Percentiles rank a stretch among this genome's conserved stretches.
Evolutionary conservation across 2,329 filamentous ascomycete species (phyloP).

Genomic region (Xylaria multiplex): DNA sequence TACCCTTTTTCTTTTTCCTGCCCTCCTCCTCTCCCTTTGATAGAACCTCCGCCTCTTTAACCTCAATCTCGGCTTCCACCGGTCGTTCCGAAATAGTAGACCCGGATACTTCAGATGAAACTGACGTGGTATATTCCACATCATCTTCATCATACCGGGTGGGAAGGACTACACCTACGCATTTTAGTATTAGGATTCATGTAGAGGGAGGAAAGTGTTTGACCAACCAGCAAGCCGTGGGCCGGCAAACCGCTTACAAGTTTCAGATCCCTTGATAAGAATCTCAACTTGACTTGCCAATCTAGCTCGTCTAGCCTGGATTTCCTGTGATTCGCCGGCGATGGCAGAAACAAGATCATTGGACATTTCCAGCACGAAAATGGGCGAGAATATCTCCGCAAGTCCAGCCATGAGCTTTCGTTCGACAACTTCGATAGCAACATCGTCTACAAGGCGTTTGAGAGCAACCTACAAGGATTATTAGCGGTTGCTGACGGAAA

Average conservation of each 20-base stretch:
- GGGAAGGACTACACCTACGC: not conserved
- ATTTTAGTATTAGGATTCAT: not conserved
- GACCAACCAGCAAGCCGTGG: constrained; percentile 19
- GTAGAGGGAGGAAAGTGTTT: not conserved
- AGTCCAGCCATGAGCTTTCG: constrained; percentile 51
- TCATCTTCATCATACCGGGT: not conserved
- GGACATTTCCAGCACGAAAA: constrained; percentile 33
- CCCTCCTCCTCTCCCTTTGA: too few species aligned
- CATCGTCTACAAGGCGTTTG: constrained; percentile 56
- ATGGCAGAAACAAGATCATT: constrained; percentile 20
- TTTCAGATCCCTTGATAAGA: constrained; percentile 26
- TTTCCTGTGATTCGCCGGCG: constrained; percentile 23
- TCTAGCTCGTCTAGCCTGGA: not conserved
- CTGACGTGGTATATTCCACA: not conserved
- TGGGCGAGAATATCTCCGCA: constrained; percentile 53
- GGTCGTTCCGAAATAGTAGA: too few species aligned
- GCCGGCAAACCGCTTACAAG: constrained; percentile 25
- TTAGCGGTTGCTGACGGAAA: not conserved
- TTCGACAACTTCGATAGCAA: constrained; percentile 57
- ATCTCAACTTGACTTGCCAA: constrained; percentile 24
- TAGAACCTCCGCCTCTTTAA: too few species aligned
- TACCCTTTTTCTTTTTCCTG: too few species aligned
- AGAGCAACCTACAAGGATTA: constrained; percentile 52
- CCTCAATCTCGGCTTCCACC: too few species aligned
- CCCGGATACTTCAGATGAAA: not conserved